These are phyloP conservation scores for Penicillium sp. DNA, from an alignment of 2,329 filamentous ascomycete species.

Conservation along the genomic window DNA sequence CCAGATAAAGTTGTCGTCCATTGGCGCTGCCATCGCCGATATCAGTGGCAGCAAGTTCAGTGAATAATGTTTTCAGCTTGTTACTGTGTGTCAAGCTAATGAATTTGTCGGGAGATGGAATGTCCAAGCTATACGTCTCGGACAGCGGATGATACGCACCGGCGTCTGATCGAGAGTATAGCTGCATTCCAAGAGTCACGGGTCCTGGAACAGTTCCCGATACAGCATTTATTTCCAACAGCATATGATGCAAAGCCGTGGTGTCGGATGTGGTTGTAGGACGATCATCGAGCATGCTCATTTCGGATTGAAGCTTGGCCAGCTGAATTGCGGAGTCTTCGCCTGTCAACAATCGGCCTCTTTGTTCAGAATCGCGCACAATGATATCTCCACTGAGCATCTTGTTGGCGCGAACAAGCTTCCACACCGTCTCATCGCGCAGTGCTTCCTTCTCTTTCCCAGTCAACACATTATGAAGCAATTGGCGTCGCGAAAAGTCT, in stretches of 20 bases:
- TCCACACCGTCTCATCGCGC: slow-evolving; percentile 91
- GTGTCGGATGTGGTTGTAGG: slow-evolving; percentile 67
- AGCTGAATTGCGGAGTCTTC: slow-evolving; percentile 92
- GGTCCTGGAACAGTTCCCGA: slow-evolving; percentile 72
- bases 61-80: slow-evolving; percentile 80
- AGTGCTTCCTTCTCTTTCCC: slow-evolving; percentile 75
- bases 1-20: slow-evolving; percentile 74
- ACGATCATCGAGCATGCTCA: slow-evolving; percentile 88
- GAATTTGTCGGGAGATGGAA: slow-evolving; percentile 71
- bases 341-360: slow-evolving; percentile 81
- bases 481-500: slow-evolving; percentile 80
- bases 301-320: slow-evolving; percentile 86
- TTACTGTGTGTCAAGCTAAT: slow-evolving; percentile 62
- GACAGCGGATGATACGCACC: slow-evolving; percentile 67
- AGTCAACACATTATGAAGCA: slow-evolving; percentile 92
- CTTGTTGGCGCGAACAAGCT: slow-evolving; percentile 90
- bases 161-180: slow-evolving; percentile 69
- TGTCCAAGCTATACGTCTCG: slow-evolving; percentile 76
- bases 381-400: slow-evolving; percentile 91
- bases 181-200: slow-evolving; percentile 71
- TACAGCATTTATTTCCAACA: slow-evolving; percentile 81
- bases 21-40: slow-evolving; percentile 60
- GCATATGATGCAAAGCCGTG: slow-evolving; percentile 71
- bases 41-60: slow-evolving; percentile 77
- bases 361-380: slow-evolving; percentile 80